Evolutionary conservation across 164 flowering plant species (phyloP).

Genomic region (Magnolia kwangsiensis): DNA sequence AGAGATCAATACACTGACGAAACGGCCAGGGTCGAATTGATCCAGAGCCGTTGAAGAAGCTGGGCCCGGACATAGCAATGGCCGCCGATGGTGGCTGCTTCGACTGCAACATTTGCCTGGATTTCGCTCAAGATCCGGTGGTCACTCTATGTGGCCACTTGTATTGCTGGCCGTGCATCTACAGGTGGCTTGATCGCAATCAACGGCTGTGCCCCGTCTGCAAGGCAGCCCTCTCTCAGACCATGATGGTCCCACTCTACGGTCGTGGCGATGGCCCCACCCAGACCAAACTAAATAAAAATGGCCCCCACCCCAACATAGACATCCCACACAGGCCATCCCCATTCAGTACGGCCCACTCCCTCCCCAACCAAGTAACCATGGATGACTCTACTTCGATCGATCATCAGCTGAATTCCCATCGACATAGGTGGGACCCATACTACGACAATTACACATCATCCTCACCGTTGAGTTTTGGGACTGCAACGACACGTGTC

Average conservation of each 20-base stretch:
- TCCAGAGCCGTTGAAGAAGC: background rate
- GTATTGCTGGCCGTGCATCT: constrained; percentile 90
- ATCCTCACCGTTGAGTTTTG: background rate
- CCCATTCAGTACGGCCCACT: constrained; percentile 12
- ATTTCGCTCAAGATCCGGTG: constrained; percentile 67
- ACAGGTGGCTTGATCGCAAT: constrained; percentile 54
- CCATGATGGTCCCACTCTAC: constrained; percentile 74
- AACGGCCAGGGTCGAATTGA: background rate
- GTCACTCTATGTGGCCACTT: constrained; percentile 88
- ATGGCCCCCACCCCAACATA: constrained; percentile 14
- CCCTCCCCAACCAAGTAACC: constrained; percentile 16
- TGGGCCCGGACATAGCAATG: background rate
- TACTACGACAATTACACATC: constrained; percentile 20
- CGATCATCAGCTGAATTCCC: constrained; percentile 5
- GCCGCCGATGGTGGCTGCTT: constrained; percentile 31
- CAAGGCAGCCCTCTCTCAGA: constrained; percentile 46
- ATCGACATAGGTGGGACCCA: constrained; percentile 22
- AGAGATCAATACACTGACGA: background rate
- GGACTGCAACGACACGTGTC: constrained; percentile 9
- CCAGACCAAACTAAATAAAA: constrained; percentile 14
- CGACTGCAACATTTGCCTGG: constrained; percentile 84
- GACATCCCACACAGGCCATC: constrained; percentile 52
- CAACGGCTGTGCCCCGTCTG: constrained; percentile 65
- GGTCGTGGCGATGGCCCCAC: constrained; percentile 42
- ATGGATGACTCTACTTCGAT: constrained; percentile 7